Percentiles rank a stretch among this genome's conserved stretches.
phyloP scores from a whole-genome alignment of 2,329 filamentous ascomycete species.

The Penicillium frequentans region DNA sequence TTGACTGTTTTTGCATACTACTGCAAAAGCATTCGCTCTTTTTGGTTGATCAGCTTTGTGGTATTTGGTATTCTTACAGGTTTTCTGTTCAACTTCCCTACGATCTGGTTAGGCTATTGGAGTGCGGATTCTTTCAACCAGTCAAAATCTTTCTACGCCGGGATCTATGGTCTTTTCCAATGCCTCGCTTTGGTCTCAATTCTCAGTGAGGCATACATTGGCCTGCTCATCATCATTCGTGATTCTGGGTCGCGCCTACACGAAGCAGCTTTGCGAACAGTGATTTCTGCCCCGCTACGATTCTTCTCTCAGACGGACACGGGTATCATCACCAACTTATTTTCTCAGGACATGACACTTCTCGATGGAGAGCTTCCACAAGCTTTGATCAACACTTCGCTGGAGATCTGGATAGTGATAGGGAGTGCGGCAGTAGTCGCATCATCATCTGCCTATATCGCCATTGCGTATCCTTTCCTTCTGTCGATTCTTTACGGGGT shows the following conservation, averaged over 20 bases:
- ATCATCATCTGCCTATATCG: not conserved
- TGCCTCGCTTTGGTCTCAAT: not conserved
- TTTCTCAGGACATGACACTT: slow-evolving; percentile 19
- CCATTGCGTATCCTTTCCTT: not conserved
- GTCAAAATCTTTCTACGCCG: not conserved
- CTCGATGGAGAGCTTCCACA: slow-evolving; percentile 17
- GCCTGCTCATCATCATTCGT: not conserved
- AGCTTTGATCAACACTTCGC: slow-evolving; percentile 1
- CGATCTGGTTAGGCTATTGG: not conserved
- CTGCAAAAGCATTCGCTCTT: not conserved
- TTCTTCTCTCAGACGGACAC: slow-evolving; percentile 9
- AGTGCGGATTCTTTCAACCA: not conserved
- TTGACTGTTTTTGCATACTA: not conserved
- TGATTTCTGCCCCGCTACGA: slow-evolving; percentile 2
- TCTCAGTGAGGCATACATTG: not conserved
- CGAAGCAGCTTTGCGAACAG: not conserved
- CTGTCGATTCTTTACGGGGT: slow-evolving; percentile 52
- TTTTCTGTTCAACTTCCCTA: not conserved
- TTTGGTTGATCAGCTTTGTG: not conserved
- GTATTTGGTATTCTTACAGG: not conserved
- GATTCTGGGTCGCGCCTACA: not conserved
- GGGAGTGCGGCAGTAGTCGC: not conserved
- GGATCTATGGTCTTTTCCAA: not conserved
- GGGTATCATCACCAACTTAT: slow-evolving; percentile 11
- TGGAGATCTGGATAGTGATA: not conserved